phyloP scores from a whole-genome alignment of 768 basidiomycete species.

The Pulveroboletus sp. region DNA sequence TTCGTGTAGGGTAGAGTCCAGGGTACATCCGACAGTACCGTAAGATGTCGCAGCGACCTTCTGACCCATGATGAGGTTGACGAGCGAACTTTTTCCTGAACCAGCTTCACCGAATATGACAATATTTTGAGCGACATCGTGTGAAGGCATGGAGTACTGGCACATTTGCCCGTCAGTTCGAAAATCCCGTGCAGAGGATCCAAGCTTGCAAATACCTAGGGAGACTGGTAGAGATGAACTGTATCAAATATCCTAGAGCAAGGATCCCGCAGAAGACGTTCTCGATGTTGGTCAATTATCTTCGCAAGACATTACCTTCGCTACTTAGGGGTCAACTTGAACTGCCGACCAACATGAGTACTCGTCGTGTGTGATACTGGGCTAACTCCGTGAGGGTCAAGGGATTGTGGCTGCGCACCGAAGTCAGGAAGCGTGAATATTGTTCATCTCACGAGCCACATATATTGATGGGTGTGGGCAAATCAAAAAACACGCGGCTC shows the following conservation, averaged over 20 bases:
- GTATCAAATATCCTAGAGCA: background rate
- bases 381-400: conserved; percentile 1
- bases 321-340: background rate
- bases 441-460: background rate
- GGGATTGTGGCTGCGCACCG: background rate
- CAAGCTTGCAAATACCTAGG: conserved; percentile 6
- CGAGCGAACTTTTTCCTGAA: conserved; percentile 40
- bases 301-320: background rate
- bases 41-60: conserved; percentile 30
- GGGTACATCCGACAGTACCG: conserved; percentile 34
- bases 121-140: conserved; percentile 20
- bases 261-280: background rate
- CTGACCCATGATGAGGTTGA: conserved; percentile 37
- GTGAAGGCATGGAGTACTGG: conserved; percentile 14
- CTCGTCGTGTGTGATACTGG: conserved; percentile 10
- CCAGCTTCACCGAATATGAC: conserved; percentile 32
- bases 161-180: conserved; percentile 3
- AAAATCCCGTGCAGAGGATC: background rate
- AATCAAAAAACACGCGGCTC: background rate
- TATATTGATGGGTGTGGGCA: background rate
- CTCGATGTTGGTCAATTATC: conserved; percentile 1
- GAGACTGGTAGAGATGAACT: background rate
- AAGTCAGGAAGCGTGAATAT: background rate
- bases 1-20: conserved; percentile 25
- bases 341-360: conserved; percentile 15